Base-by-base conservation (phyloP, 495 filamentous ascomycete species). In the Neohortaea acidophila region DNA sequence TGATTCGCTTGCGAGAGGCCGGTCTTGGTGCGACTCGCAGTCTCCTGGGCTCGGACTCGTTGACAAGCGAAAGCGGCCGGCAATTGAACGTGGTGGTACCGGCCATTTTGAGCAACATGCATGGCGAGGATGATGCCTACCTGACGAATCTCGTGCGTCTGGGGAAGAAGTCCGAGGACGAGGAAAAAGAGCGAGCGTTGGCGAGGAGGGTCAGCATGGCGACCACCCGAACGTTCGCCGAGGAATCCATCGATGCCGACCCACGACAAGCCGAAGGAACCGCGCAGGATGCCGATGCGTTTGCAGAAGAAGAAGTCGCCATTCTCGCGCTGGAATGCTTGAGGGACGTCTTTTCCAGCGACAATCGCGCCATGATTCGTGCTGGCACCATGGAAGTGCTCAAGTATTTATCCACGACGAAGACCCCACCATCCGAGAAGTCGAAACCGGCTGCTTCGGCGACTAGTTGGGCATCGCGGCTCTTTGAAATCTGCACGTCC, bases 261-360 rank as follows among this genome's bases (percentile, higher is more conserved):
- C 74, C 81, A 2, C 68, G 73, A 35, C 67, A 76, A 23, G 73
- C 85, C 15, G 73, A 77, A 7, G 79, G 72, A 31, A 78, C 79
- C 5, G 75, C 80, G 9, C 81, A 74, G 21, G 84, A 92, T 55
- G 81, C 79, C 24, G 86, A 94, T 59, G 77, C 75, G 52, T 58
- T 84, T 39, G 84, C 81, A 0, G 85, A 93, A 57, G 75, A 91
- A 62, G 75, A 84, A 48, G 81, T 83, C n/a, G 75, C 81, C 21
- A 61, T 89, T 4, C 58, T 84, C 41, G 86, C 86, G 5, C 68
- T 93, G 44, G 77, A 81, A 42, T 82, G 80, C 46, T 61, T 94
- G 19, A 76, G 84, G 51, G 72, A 76, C 32, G 79, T 92, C 25
- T 86, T 91, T 43, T 61, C 72, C 17, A 75, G 69, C 10, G 77